phyloP scores from a whole-genome alignment of 345 rosid genomes.

The Aquilaria yunnanensis region DNA sequence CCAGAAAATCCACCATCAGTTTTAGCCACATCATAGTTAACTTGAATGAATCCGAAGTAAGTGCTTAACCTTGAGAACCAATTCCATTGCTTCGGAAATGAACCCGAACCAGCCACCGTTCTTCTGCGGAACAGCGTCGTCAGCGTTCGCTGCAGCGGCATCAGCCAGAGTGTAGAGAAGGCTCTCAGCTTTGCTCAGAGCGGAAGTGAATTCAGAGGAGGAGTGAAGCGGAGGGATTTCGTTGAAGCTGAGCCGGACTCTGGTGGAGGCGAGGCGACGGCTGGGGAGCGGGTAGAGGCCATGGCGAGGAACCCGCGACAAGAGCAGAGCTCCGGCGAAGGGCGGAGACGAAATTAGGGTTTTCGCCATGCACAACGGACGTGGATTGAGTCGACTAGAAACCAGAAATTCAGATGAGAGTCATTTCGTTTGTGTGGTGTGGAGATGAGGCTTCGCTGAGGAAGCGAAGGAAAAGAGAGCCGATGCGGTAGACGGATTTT shows the following conservation, averaged over 20 bases:
- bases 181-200: slow-evolving; percentile 57
- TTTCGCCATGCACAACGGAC: slow-evolving; percentile 56
- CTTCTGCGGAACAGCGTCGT: slow-evolving; percentile 57
- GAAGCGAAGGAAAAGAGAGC: background rate
- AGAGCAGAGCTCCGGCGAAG: slow-evolving; percentile 55
- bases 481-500: background rate
- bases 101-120: slow-evolving; percentile 92
- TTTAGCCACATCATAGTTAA: background rate
- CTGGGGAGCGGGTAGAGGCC: slow-evolving; percentile 35
- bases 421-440: background rate
- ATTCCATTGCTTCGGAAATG: slow-evolving; percentile 82
- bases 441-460: slow-evolving; percentile 10
- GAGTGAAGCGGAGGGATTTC: slow-evolving; percentile 67
- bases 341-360: slow-evolving; percentile 70
- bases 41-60: background rate
- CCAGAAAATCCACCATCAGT: background rate
- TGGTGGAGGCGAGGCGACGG: slow-evolving; percentile 52
- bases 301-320: slow-evolving; percentile 35
- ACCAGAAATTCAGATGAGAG: background rate
- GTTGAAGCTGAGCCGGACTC: slow-evolving; percentile 59
- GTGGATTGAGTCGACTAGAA: background rate
- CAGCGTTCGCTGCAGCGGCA: slow-evolving; percentile 47
- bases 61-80: slow-evolving; percentile 67
- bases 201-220: slow-evolving; percentile 41
- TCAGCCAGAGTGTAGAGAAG: slow-evolving; percentile 79